Evolutionary conservation across 192 early-diverging fungal genomes (phyloP), one percentile per base, ranked within the genome.

Genomic region (Haplosporangium gracile): DNA sequence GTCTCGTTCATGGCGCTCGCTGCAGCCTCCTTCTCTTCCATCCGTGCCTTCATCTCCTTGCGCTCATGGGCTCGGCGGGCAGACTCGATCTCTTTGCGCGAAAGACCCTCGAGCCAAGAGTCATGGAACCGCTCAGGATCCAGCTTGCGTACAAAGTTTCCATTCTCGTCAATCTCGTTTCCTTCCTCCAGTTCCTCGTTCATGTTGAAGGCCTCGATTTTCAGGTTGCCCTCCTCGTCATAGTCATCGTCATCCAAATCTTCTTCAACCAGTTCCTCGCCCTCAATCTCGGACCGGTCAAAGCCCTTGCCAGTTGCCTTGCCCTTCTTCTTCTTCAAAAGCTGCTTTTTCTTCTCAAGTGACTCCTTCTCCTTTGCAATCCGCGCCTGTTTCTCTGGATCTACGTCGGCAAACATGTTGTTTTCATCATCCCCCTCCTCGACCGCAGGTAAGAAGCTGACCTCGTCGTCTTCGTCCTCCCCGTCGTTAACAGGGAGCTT

Each of bases 121-220:
- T 95, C 95, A 42, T 95, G 94, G 83, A 95, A 93, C 1, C 91
- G 92, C 18, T 94, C 89, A 2, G 93, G 93, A 75, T 95, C 94
- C 68, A 92, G 78, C 74, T 95, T 94, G 38, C 94, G 93, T 29
- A 93, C 85, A 89, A 95, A 98, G 57, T 95, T 93, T 0, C 96
- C 94, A 2, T 90, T 70, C 16, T 89, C 88, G 69, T 96, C 93
- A 76, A 95, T 93, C 40, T 89, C 89, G 10, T 93, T 92, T 43
- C 93, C 93, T 74, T 95, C 94, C 57, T 94, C 93, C 75, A 97
- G 68, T 24, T 96, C 95, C 13, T 92, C 87, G n/a, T 90, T 90
- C 94, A 97, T 96, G 74, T 95, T 93, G 75, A 96, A 96, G 1
- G 94, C 94, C 76, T 94, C 92, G 20, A 96, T 88, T 71, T 91